phyloP scores from a whole-genome alignment of 1,139 yeast species.

The Nakaseomyces bracarensis region DNA sequence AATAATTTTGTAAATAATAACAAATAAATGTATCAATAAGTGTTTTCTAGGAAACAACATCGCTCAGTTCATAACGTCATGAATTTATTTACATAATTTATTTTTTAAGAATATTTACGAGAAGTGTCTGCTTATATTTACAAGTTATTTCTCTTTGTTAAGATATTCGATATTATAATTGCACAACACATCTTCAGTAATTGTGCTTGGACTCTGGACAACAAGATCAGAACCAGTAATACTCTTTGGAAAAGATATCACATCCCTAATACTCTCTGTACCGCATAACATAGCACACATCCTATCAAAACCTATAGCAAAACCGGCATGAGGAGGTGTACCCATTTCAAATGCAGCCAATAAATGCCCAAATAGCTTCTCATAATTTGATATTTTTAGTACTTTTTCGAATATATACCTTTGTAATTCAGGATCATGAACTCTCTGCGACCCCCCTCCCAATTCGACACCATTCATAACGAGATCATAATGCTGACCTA shows the following conservation, averaged over 20 bases:
- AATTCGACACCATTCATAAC: conserved; percentile 92
- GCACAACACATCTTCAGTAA: conserved; percentile 41
- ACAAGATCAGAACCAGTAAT: conserved; percentile 82
- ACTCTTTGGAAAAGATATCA: conserved; percentile 92
- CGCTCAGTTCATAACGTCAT: not conserved
- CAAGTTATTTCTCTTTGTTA: not conserved
- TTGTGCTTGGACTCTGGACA: conserved; percentile 74
- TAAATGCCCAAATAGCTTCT: conserved; percentile 76
- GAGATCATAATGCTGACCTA: conserved; percentile 92
- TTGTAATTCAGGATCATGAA: conserved; percentile 78
- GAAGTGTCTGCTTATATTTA: not conserved
- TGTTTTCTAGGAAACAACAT: conserved; percentile 2
- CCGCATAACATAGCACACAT: conserved; percentile 84
- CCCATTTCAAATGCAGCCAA: conserved; percentile 77
- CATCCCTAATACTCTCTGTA: conserved; percentile 72
- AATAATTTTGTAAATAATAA: too few species aligned
- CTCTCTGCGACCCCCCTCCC: conserved; percentile 96
- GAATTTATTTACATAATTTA: not conserved
- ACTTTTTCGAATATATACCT: conserved; percentile 54
- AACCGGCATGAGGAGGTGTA: conserved; percentile 98
- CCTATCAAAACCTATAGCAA: conserved; percentile 91
- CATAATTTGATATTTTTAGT: conserved; percentile 47
- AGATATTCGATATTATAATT: conserved; percentile 39
- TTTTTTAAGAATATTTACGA: not conserved
- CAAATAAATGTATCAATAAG: too few species aligned